phyloP scores from a whole-genome alignment of 129 eudicot genomes.

The Tagetes erecta region DNA sequence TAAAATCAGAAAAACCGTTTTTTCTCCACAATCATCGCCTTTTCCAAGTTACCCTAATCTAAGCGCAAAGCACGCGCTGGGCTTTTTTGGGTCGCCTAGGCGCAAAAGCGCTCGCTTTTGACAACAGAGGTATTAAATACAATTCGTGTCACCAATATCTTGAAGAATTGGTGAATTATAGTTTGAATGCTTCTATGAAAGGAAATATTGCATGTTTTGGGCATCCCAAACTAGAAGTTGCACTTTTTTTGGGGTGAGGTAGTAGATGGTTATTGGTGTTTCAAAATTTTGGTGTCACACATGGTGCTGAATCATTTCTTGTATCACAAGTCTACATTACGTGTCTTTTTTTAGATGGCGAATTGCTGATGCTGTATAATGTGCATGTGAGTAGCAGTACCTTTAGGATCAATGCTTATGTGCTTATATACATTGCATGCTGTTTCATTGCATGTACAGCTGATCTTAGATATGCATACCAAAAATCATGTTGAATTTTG shows the following conservation, averaged over 20 bases:
- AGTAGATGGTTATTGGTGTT: neutral
- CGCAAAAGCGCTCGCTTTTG: too few relatives aligned
- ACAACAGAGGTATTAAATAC: neutral
- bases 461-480: neutral
- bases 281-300: neutral
- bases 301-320: neutral
- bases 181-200: neutral
- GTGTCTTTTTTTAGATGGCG: neutral
- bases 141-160: neutral
- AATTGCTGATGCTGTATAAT: neutral
- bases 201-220: neutral
- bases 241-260: neutral
- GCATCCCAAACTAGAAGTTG: neutral
- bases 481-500: neutral
- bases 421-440: neutral
- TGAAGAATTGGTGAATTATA: neutral
- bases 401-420: neutral
- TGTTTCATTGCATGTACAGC: neutral
- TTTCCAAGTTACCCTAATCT: too few relatives aligned
- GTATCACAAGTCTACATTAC: neutral
- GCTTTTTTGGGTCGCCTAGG: too few relatives aligned
- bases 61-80: too few relatives aligned
- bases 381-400: neutral
- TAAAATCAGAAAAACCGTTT: too few relatives aligned
- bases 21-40: too few relatives aligned